Evolutionary conservation across 768 basidiomycete species (phyloP), one percentile per base, ranked within the genome.

Genomic region (Inosperma sp.): DNA sequence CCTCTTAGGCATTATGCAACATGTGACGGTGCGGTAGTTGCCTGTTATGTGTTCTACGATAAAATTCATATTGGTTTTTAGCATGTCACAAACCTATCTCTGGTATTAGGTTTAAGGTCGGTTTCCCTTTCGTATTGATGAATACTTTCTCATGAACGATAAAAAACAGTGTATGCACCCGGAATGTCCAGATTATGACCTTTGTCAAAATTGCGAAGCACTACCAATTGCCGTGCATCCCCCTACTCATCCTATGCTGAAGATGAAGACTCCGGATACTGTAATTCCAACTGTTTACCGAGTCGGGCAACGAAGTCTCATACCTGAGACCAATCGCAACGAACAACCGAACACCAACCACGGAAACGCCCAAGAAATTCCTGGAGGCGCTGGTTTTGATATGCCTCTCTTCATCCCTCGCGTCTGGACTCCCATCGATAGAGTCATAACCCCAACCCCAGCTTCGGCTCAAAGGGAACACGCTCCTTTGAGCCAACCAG

Each of bases 141-240:
- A 8, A 25, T 34, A 30, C 26, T 31, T 50, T 55, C 33, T 41
- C 47, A 34, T 23, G 35, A 45, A 54, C 25, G n/a, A n/a, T n/a
- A n/a, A n/a, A n/a, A 7, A 23, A 1, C 55, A 88, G 85, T 94
- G 92, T 68, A 83, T 89, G 80, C 82, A 91, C 61, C 74, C 80
- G 12, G 68, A 71, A 3, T 94, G 92, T 67, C 75, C 78, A 0
- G 87, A 93, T 64, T 92, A 82, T 57, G 92, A 94, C 60, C 74
- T 93, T 14, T 94, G 91, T 67, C 72, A 75, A 51, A 66, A 65
- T 46, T 94, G 92, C 67, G 91, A 93, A 68, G 83, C 88, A 5
- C 74, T 81, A 50, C 91, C 91, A 0, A 86, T 92, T 52, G 68
- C 82, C 5, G 72, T 87, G 10, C 91, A 94, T 63, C 87, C 88